These are phyloP conservation scores for Leccinum incarnatum DNA, from an alignment of 768 basidiomycete genomes.

Conservation along the genomic window DNA sequence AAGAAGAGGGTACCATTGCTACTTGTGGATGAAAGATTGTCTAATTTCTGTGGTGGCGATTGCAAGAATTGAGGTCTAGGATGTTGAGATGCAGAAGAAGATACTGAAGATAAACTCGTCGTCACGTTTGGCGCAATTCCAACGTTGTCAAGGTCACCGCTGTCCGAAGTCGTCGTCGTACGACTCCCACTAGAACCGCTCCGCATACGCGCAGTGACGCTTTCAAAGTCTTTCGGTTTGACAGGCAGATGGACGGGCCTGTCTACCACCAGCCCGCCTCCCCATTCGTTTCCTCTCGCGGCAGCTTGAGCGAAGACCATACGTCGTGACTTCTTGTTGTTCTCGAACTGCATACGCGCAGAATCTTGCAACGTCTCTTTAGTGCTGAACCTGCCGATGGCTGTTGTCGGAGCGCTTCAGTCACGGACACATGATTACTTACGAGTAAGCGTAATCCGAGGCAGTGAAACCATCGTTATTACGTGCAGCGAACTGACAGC, in stretches of 20 bases:
- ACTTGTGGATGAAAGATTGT: slow-evolving; percentile 30
- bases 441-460: slow-evolving; percentile 81
- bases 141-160: slow-evolving; percentile 56
- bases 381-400: slow-evolving; percentile 56
- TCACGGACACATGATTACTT: slow-evolving; percentile 8
- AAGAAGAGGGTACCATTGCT: slow-evolving; percentile 39
- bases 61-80: slow-evolving; percentile 38
- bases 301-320: slow-evolving; percentile 73
- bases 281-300: slow-evolving; percentile 63
- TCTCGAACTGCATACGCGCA: slow-evolving; percentile 74
- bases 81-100: slow-evolving; percentile 63
- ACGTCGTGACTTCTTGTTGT: slow-evolving; percentile 72
- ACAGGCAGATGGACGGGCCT: slow-evolving; percentile 47
- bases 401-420: slow-evolving; percentile 6
- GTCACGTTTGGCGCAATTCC: slow-evolving; percentile 39
- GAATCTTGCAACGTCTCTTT: slow-evolving; percentile 78
- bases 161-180: slow-evolving; percentile 73
- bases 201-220: slow-evolving; percentile 55
- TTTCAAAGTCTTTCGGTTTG: slow-evolving; percentile 41
- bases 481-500: slow-evolving; percentile 76
- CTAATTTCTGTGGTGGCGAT: slow-evolving; percentile 39
- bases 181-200: slow-evolving; percentile 82
- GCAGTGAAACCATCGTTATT: slow-evolving; percentile 93
- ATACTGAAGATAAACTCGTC: slow-evolving; percentile 52
- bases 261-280: slow-evolving; percentile 38